Base-by-base conservation (phyloP, 352 stramenopile genomes). In the Ophiocytium majus region DNA sequence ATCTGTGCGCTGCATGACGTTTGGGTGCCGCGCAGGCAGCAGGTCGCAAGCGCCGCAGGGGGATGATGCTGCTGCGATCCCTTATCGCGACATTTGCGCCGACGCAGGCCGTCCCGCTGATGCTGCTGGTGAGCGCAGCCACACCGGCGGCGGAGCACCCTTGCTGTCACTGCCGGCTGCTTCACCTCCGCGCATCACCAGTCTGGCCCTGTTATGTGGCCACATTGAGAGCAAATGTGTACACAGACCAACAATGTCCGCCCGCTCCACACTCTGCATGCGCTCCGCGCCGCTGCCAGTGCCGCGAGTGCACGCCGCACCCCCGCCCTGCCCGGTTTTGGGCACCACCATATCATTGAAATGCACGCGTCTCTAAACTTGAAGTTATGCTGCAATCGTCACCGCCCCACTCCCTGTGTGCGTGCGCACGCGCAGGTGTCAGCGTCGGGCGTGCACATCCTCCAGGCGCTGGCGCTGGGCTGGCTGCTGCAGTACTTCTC, bases 401-500 rank as follows among this genome's bases (percentile, higher is more conserved):
- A 66, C 50, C 57, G 10, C 23, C 50, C 14, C 50, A 81, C 17
- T 82, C 17, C 14, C 34, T 82, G 19, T 82, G 17, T 36, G 31
- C 79, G 5, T 83, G 9, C 31, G 5, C 35, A 23, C 35, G 5
- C 19, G n/a, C 79, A 78, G 37, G 33, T 80, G 33, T 10, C 28
- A n/a, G 57, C 37, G 35, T 83, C 57, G 5, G 79, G 5, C 5
- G 23, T 79, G 28, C 43, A 43, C 0, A 0, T 66, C 66, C n/a
- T 17, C 19, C 71, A 88, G 81, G 84, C 84, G 19, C 9, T 85
- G 0, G 33, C 81, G 17, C 49, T 88, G 14, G 84, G 84, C 28
- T 86, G 84, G 84, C 84, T 88, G 32, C 78, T 88, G 50, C 57
- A 36, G 0, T 86, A 88, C 80, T 88, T 88, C 37, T 64, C 74